Conservation (phyloP, 306 rosid genomes). For the Rosa persica region DNA sequence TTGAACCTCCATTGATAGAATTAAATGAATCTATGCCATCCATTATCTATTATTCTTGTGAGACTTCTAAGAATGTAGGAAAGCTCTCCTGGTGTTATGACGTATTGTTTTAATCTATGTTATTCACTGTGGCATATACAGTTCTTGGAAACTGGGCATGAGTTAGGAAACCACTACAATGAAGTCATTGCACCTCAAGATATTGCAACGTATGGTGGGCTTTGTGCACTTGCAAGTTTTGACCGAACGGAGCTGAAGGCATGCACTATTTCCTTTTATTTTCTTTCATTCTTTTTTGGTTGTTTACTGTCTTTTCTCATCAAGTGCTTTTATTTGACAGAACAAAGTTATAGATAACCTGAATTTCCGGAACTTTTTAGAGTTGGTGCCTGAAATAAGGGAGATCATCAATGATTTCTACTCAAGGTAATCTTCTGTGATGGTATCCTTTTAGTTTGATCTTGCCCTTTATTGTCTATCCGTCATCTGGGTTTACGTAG, state of each 20-base stretch:
- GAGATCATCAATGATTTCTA: conserved; percentile 96
- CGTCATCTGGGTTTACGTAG: conserved; percentile 1
- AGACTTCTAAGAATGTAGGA: neutral
- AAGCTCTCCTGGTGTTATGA: neutral
- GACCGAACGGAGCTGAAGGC: conserved; percentile 94
- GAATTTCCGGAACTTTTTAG: conserved; percentile 87
- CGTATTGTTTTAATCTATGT: neutral
- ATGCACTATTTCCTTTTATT: conserved; percentile 28
- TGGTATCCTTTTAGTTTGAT: neutral
- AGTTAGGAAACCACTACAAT: conserved; percentile 73
- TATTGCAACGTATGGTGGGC: conserved; percentile 98
- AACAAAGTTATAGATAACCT: conserved; percentile 87
- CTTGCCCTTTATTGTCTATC: neutral
- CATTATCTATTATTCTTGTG: neutral
- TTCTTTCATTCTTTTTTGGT: neutral
- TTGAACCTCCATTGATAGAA: neutral
- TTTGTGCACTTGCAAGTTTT: conserved; percentile 97
- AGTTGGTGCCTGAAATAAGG: conserved; percentile 93
- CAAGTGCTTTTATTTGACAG: conserved; percentile 50
- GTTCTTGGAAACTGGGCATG: conserved; percentile 87
- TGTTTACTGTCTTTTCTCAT: conserved; percentile 22
- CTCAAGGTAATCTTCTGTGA: conserved; percentile 61
- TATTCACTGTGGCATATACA: conserved; percentile 35
- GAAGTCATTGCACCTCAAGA: conserved; percentile 97
- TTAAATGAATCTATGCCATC: neutral